Conservation (phyloP, 805 yeast genomes). For the Starmera quercuum region DNA sequence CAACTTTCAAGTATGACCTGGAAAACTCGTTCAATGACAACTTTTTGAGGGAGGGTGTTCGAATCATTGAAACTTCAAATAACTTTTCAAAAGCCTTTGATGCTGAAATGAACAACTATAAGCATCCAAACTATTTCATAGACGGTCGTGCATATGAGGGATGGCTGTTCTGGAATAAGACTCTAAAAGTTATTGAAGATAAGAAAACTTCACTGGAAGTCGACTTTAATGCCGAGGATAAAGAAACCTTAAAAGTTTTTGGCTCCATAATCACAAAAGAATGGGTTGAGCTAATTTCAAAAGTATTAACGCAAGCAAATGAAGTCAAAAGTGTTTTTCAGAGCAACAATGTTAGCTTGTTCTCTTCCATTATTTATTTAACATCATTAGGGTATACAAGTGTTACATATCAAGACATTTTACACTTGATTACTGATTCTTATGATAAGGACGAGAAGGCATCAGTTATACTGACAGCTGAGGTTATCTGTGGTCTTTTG, state of each 20-base stretch:
- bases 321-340: constrained; percentile 64
- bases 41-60: constrained; percentile 26
- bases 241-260: constrained; percentile 29
- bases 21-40: constrained; percentile 33
- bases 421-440: constrained; percentile 38
- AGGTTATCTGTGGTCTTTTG: constrained; percentile 58
- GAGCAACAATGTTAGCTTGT: constrained; percentile 53
- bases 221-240: constrained; percentile 35
- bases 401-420: constrained; percentile 42
- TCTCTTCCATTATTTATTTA: constrained; percentile 42
- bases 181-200: constrained; percentile 37
- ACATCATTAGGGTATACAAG: constrained; percentile 35
- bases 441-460: constrained; percentile 66
- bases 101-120: constrained; percentile 42
- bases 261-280: constrained; percentile 40
- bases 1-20: constrained; percentile 40
- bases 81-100: constrained; percentile 35
- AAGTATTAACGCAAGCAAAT: constrained; percentile 54
- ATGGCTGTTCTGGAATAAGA: constrained; percentile 70
- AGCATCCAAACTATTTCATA: constrained; percentile 43
- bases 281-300: constrained; percentile 50
- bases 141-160: constrained; percentile 54
- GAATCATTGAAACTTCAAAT: constrained; percentile 31
- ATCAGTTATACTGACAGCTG: constrained; percentile 68
- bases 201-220: constrained; percentile 14